Evolutionary conservation across 1,284 basidiomycete species (phyloP), one percentile per base, ranked within the genome.

Genomic region (Boletus mariae): DNA sequence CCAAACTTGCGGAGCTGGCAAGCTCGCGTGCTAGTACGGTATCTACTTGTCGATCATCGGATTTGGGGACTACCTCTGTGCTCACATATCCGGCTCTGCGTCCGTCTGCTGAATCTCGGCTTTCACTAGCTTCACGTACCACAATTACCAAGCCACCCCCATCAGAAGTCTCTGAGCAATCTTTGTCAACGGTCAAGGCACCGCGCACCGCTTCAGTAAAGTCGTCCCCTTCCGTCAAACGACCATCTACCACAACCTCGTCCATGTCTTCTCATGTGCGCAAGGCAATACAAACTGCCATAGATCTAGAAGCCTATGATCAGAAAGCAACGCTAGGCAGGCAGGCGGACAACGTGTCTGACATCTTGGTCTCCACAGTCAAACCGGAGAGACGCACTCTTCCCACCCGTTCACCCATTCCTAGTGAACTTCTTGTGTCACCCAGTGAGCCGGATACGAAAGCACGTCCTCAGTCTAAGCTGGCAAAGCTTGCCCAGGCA

Each of bases 51-150:
- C 70, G 78, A 32, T 70, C 67, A 23, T 68, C 70, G 3, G 70
- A 66, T 52, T 43, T 68, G 38, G 73, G 79, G 25, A 72, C 78
- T 0, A 79, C 78, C 1, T 83, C 85, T 20, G 74, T 83, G 12
- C 79, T 81, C 59, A 89, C 87, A 5, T 88, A 84, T 64, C 83
- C 86, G 20, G 74, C 65, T 7, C 71, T 89, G 54, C 80, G 87
- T 29, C 87, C 86, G 26, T 77, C 83, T 20, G 67, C 80, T 2
- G 75, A 78, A 48, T 86, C 84, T 15, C 70, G 75, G 45, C 65
- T 75, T 49, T 77, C 77, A 47, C 60, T 75, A 41, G 60, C 59
- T 48, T 62, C 64, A 4, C 57, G 56, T 40, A 54, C 58, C 41
- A 59, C 64, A 29, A 62, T 57, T 9, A 34, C 46, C 41, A 60